Evolutionary conservation across 805 yeast genomes (phyloP), one percentile per base, ranked within the genome.

Genomic region (Candida vaughaniae): DNA sequence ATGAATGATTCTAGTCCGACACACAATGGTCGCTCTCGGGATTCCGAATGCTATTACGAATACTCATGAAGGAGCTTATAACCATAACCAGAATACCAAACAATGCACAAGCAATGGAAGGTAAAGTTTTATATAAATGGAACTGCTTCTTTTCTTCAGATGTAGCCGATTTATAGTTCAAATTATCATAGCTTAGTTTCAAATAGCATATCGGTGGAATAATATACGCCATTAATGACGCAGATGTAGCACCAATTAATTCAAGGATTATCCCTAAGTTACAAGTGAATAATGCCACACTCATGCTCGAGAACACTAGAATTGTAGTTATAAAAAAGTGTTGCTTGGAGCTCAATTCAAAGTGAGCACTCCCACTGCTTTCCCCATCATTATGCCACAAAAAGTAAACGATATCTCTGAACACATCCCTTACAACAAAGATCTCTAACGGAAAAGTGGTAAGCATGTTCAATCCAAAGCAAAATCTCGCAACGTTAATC

Each of bases 371-470:
- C 8, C 39, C 37, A 11, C 28, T 20, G 6, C 16, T 20, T 3
- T 28, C 33, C 4, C 36, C 39, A 11, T 45, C 38, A n/a, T 38
- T 39, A 23, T 41, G 41, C 8, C 27, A 28, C 14, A 16, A 29
- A 16, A 41, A 45, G 56, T 35, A 69, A 51, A 68, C 61, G 53
- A 82, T 62, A 47, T 87, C 95, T 41, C 78, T 73, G n/a, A 86
- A 58, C 1, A 90, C 95, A 48, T 90, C 95, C 45, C 97, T 66
- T 22, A 93, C 80, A 2, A 91, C 98, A 56, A 89, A 90, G 0
- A 90, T 77, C 58, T 90, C 98, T 35, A 90, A 58, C 0, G 98
- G 98, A 47, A 85, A 81, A 0, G 96, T 89, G 0, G 96, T 89
- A 33, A 89, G 67, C 96, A 89, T 89, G 53, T 89, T 89, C 51